A percentile compares a stretch with the other conserved stretches of the same genome.
phyloP scores from a whole-genome alignment of 116 monocot genomes.

The Iris pallida region DNA sequence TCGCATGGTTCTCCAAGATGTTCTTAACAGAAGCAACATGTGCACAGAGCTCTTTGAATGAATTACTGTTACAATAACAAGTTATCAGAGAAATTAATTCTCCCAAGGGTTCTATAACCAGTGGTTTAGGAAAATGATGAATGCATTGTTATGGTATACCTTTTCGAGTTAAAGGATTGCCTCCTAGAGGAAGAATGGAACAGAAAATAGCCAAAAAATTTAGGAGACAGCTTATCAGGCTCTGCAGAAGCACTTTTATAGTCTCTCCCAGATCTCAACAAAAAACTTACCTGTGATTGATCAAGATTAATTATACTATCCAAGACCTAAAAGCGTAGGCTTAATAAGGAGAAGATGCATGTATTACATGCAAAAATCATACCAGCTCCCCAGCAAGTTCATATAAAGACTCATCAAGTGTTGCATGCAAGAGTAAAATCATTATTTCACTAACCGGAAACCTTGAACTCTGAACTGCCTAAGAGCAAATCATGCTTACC shows the following conservation, averaged over 20 bases:
- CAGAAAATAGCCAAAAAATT: constrained; percentile 88
- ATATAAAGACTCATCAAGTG: constrained; percentile 95
- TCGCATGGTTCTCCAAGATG: constrained; percentile 93
- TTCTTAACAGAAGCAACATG: constrained; percentile 96
- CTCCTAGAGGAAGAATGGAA: constrained; percentile 60
- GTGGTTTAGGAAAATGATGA: too few relatives aligned
- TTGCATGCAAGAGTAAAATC: constrained; percentile 51
- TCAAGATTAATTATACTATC: constrained; percentile 6
- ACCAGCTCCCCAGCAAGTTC: constrained; percentile 99
- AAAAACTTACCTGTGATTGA: constrained; percentile 78
- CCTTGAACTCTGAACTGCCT: background rate
- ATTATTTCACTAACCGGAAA: too few relatives aligned
- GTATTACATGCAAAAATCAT: constrained; percentile 23
- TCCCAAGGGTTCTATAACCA: background rate
- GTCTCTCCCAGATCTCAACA: constrained; percentile 94
- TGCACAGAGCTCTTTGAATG: constrained; percentile 85
- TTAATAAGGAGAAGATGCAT: constrained; percentile 13
- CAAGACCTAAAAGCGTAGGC: background rate
- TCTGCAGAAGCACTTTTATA: constrained; percentile 75
- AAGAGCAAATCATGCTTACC: constrained; percentile 28
- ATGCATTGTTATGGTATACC: constrained; percentile 22
- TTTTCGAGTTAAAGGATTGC: constrained; percentile 81
- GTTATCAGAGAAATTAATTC: background rate
- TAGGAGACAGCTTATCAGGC: constrained; percentile 76
- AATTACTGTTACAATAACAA: constrained; percentile 43